These are phyloP conservation scores for Tolypocladium ophioglossoides DNA, from an alignment of 2,329 filamentous ascomycete genomes.

Conservation along the genomic window DNA sequence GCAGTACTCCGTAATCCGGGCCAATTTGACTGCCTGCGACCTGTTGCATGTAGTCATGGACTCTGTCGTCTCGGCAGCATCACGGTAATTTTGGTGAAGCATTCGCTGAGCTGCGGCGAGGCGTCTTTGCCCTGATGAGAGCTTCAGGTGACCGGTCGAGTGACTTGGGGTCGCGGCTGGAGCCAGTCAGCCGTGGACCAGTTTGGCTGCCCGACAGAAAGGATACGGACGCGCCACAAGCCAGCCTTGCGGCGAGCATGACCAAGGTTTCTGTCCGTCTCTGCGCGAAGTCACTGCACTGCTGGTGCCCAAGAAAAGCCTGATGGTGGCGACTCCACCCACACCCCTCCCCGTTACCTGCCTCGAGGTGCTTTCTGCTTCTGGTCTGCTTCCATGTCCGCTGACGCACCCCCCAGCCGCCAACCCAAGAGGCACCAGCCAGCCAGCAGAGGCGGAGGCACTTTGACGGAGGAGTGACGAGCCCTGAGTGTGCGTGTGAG, in stretches of 20 bases:
- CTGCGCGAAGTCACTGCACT: background rate
- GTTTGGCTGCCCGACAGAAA: background rate
- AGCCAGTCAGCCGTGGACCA: background rate
- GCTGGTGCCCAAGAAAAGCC: background rate
- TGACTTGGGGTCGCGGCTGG: no score
- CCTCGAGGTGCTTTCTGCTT: background rate
- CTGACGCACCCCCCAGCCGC: background rate
- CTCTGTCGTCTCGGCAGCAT: background rate
- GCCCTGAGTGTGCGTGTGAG: background rate
- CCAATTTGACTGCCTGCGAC: background rate
- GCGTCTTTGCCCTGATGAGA: background rate
- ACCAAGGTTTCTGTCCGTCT: background rate
- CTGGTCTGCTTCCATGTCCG: background rate
- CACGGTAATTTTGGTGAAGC: background rate
- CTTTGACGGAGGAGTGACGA: background rate
- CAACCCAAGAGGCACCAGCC: background rate
- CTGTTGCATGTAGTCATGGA: background rate
- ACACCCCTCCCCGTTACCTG: background rate
- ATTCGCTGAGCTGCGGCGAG: background rate
- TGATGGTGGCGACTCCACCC: background rate
- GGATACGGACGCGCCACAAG: background rate
- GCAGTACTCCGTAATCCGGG: background rate
- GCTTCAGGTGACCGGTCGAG: no score
- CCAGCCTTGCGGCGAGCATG: background rate
- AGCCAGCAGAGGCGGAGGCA: background rate